These are phyloP conservation scores for Striga asiatica DNA, from an alignment of 257 asterid genomes.

Conservation along the genomic window DNA sequence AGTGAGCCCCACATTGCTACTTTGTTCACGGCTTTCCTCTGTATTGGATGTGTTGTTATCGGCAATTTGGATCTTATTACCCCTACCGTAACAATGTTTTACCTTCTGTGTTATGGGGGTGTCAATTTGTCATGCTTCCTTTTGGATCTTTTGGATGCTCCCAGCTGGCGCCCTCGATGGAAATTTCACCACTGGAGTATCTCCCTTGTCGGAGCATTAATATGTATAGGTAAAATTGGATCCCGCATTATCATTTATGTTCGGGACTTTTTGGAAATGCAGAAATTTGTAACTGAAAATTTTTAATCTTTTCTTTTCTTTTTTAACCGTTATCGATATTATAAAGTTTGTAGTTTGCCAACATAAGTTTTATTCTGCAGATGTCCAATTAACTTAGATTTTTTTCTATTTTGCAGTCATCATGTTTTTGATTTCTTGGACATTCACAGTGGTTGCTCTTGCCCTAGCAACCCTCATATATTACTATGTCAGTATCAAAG, in stretches of 20 bases:
- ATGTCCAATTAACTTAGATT: not conserved
- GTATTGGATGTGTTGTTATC: slow-evolving; percentile 79
- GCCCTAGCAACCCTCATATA: slow-evolving; percentile 92
- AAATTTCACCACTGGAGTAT: slow-evolving; percentile 99
- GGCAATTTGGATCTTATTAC: slow-evolving; percentile 94
- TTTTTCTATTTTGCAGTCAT: slow-evolving; percentile 59
- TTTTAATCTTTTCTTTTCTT: too few species aligned
- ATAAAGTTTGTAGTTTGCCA: too few species aligned
- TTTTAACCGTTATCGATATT: too few species aligned
- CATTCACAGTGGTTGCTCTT: slow-evolving; percentile 83
- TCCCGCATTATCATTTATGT: too few species aligned
- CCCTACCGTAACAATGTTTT: slow-evolving; percentile 94
- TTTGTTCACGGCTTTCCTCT: slow-evolving; percentile 89
- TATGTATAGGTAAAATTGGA: slow-evolving; percentile 68
- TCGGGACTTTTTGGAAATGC: too few species aligned
- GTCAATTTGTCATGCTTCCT: slow-evolving; percentile 96
- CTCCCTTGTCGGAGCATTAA: slow-evolving; percentile 87
- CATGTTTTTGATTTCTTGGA: slow-evolving; percentile 97
- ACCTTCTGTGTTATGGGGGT: slow-evolving; percentile 91
- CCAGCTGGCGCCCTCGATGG: slow-evolving; percentile 99
- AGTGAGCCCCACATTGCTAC: slow-evolving; percentile 89
- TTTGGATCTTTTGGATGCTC: slow-evolving; percentile 95
- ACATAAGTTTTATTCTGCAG: too few species aligned
- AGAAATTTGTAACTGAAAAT: too few species aligned
- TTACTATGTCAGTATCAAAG: slow-evolving; percentile 90